Percentiles rank a stretch among this genome's conserved stretches.
phyloP scores from a whole-genome alignment of 495 filamentous ascomycete species.

The Lindgomyces ingoldianus region DNA sequence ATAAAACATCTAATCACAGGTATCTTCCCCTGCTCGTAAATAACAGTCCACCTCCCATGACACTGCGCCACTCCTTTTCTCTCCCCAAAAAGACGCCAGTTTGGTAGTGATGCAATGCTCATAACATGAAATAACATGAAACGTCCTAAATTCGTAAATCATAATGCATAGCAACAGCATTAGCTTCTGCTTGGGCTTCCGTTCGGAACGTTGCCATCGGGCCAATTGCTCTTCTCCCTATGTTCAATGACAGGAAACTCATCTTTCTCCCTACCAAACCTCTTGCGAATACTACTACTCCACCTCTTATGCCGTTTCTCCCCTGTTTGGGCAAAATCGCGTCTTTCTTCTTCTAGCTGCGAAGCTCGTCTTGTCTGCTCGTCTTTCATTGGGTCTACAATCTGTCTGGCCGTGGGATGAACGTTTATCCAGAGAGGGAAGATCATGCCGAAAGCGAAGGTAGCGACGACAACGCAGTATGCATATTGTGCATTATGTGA shows the following conservation, averaged over 20 bases:
- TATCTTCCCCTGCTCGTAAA: no score
- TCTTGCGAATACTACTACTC: constrained; percentile 6
- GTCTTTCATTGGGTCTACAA: constrained; percentile 52
- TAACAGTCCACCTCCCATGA: no score
- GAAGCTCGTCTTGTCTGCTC: constrained; percentile 20
- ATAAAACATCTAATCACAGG: no score
- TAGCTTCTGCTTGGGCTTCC: no score
- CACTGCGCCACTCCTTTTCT: no score
- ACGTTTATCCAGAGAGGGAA: constrained; percentile 64
- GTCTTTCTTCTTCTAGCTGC: constrained; percentile 12
- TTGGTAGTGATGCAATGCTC: no score
- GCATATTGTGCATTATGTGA: constrained; percentile 50
- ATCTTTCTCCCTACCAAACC: constrained; percentile 4
- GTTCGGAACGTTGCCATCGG: no score
- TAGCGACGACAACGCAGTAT: constrained; percentile 59
- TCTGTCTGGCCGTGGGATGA: constrained; percentile 57
- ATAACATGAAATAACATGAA: no score
- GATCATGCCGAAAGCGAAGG: constrained; percentile 57
- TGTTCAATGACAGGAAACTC: constrained; percentile 16
- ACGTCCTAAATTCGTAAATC: no score
- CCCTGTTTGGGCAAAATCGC: neutral
- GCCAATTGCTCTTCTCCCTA: constrained; percentile 17
- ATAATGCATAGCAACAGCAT: no score
- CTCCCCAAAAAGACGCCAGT: no score
- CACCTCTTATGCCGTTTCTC: constrained; percentile 6